A percentile compares a stretch with the other conserved stretches of the same genome.
These are phyloP conservation scores for Dothidotthia symphoricarpi DNA, from an alignment of 2,329 filamentous ascomycete genomes.

Conservation along the genomic window DNA sequence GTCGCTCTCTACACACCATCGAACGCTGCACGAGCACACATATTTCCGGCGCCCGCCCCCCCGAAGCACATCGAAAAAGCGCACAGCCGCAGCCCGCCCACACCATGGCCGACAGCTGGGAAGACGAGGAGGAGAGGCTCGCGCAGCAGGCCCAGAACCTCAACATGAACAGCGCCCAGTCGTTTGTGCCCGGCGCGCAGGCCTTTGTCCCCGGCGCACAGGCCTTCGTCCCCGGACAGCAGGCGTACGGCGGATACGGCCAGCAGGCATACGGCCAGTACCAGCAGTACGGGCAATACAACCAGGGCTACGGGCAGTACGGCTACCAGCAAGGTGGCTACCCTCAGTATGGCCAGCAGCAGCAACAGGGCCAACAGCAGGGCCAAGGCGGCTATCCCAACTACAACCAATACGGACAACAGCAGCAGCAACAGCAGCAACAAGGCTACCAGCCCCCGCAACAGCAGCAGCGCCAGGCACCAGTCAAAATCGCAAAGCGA, in stretches of 20 bases:
- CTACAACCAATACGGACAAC: slow-evolving; percentile 22
- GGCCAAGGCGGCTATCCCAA: slow-evolving; percentile 13
- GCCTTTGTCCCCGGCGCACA: slow-evolving; percentile 72
- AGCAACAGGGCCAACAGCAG: slow-evolving; percentile 33
- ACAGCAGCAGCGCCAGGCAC: slow-evolving; percentile 47
- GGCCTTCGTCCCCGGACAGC: slow-evolving; percentile 72
- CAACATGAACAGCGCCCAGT: slow-evolving; percentile 32
- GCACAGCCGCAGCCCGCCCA: slow-evolving; percentile 16
- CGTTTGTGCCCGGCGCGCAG: slow-evolving; percentile 65
- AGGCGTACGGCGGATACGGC: slow-evolving; percentile 55
- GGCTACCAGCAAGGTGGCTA: slow-evolving; percentile 35
- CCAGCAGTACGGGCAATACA: slow-evolving; percentile 42
- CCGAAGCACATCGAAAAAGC: slow-evolving; percentile 4
- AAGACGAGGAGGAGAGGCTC: slow-evolving; percentile 85
- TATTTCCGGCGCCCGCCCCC: slow-evolving; percentile 1
- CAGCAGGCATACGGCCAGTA: slow-evolving; percentile 32
- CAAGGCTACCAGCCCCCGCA: slow-evolving; percentile 52
- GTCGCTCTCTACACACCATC: background rate
- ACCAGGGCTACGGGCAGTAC: slow-evolving; percentile 61
- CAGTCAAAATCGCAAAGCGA: slow-evolving; percentile 63
- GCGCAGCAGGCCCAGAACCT: slow-evolving; percentile 59
- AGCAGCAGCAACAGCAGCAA: slow-evolving; percentile 31
- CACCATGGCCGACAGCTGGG: slow-evolving; percentile 84
- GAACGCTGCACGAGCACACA: background rate
- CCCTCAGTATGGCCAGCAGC: slow-evolving; percentile 52